phyloP scores from a whole-genome alignment of 305 asterid genomes.

The Solanum aculeatissimum region DNA sequence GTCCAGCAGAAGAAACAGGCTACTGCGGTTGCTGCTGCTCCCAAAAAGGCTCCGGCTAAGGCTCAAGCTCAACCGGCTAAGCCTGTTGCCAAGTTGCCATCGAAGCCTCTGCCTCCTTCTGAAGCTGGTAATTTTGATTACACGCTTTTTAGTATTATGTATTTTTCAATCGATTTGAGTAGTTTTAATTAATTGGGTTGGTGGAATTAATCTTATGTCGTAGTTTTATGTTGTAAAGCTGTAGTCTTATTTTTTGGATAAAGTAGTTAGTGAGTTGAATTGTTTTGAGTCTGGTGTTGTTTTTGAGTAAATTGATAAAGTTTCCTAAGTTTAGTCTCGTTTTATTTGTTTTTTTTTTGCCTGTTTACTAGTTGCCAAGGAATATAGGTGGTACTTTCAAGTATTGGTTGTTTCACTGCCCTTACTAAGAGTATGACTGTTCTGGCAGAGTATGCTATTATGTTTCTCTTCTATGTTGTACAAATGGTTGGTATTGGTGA shows the following conservation, averaged over 20 bases:
- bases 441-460: neutral
- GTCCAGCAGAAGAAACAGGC: neutral
- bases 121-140: constrained; percentile 16
- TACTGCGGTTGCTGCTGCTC: neutral
- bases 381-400: neutral
- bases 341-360: neutral
- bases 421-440: neutral
- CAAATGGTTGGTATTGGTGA: neutral
- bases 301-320: neutral
- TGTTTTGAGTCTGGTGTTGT: neutral
- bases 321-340: too few relatives aligned
- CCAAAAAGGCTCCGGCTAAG: neutral
- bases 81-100: constrained; percentile 33
- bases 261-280: neutral
- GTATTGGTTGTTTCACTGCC: neutral
- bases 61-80: constrained; percentile 3
- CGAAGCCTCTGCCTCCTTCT: constrained; percentile 52
- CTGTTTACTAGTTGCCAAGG: neutral
- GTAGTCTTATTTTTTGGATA: neutral
- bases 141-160: neutral
- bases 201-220: neutral
- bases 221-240: neutral
- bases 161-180: neutral
- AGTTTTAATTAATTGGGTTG: neutral
- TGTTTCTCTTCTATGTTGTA: neutral